Conservation (phyloP, 73 alveolate species). For the Symbiodinium pilosum region DNA sequence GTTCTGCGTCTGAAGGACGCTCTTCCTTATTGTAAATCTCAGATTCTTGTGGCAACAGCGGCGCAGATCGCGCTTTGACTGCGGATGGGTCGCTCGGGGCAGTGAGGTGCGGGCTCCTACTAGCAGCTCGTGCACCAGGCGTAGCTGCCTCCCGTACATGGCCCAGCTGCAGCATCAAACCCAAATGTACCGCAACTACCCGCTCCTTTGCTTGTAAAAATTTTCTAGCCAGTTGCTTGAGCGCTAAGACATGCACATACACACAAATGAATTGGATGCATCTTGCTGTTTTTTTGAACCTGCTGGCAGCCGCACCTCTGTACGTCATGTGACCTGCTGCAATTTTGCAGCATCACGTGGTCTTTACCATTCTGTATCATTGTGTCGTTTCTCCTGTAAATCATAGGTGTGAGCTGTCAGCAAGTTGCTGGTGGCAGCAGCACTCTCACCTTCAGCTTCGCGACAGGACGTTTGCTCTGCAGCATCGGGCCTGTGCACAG, state of each 20-base stretch:
- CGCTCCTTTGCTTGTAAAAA: too few relatives aligned
- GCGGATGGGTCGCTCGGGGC: too few relatives aligned
- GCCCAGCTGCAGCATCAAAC: too few relatives aligned
- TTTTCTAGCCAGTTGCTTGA: too few relatives aligned
- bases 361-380: too few relatives aligned
- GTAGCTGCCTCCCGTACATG: too few relatives aligned
- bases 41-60: neutral
- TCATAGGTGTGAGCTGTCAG: neutral
- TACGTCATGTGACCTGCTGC: neutral
- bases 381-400: too few relatives aligned
- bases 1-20: neutral
- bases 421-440: neutral
- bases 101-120: too few relatives aligned
- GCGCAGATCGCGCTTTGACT: neutral
- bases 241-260: too few relatives aligned
- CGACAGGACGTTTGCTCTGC: neutral
- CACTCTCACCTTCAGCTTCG: neutral
- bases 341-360: too few relatives aligned
- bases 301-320: neutral
- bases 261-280: slow-evolving; percentile 15
- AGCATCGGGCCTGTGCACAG: neutral
- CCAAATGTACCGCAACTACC: too few relatives aligned
- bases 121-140: too few relatives aligned
- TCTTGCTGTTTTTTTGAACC: neutral
- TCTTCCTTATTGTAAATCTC: neutral